phyloP scores from a whole-genome alignment of 1,284 basidiomycete species.

The Termitomyces sp. region DNA sequence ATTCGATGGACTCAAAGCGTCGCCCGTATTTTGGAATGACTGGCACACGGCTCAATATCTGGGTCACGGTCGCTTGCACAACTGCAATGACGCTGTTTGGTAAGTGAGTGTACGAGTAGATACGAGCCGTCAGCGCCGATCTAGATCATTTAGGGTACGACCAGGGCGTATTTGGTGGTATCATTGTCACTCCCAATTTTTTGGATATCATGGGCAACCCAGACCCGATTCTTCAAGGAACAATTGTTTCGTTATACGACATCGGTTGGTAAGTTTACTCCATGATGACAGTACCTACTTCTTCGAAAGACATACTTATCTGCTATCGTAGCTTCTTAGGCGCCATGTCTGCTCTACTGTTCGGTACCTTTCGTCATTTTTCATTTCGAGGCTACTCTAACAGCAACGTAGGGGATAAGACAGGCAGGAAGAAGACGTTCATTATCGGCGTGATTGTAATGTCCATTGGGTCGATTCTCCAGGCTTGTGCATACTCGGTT shows the following conservation, averaged over 20 bases:
- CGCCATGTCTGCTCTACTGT: conserved; percentile 41
- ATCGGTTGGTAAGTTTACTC: conserved; percentile 34
- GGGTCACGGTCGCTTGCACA: conserved; percentile 43
- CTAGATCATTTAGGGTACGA: conserved; percentile 34
- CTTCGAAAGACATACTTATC: conserved; percentile 11
- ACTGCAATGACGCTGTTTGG: conserved; percentile 36
- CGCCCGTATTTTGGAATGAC: conserved; percentile 37
- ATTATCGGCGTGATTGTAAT: conserved; percentile 45
- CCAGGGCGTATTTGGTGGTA: conserved; percentile 45
- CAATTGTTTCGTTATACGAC: conserved; percentile 43
- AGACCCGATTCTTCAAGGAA: conserved; percentile 36
- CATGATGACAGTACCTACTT: background rate
- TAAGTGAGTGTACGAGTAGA: background rate
- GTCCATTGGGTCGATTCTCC: conserved; percentile 48
- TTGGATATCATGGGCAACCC: conserved; percentile 38
- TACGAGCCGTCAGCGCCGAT: background rate
- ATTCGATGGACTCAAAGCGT: background rate
- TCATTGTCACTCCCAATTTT: conserved; percentile 40
- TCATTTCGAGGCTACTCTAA: background rate
- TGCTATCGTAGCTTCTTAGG: conserved; percentile 35
- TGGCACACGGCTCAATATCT: conserved; percentile 35
- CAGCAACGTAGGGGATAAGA: conserved; percentile 32
- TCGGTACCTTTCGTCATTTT: conserved; percentile 23
- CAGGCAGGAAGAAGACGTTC: conserved; percentile 47
- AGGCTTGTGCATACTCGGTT: conserved; percentile 40